Conservation (phyloP, 805 yeast species). For the Ogataea degrootiae region DNA sequence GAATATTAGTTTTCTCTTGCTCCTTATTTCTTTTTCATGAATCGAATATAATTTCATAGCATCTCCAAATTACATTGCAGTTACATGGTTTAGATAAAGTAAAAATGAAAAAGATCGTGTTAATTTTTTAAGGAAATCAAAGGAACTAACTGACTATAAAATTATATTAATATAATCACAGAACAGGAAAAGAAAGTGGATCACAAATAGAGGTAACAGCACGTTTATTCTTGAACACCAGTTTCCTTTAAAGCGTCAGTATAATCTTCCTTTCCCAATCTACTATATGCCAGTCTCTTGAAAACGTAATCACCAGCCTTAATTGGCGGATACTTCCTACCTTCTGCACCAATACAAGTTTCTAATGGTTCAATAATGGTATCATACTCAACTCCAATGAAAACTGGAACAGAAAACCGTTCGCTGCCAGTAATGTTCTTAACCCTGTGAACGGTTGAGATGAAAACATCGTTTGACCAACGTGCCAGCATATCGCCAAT, state of each 20-base stretch:
- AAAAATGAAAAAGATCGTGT: no score
- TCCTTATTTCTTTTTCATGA: no score
- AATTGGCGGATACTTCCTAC: constrained; percentile 10
- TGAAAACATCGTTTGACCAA: constrained; percentile 31
- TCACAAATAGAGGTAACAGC: no score
- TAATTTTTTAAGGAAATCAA: no score
- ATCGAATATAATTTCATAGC: no score
- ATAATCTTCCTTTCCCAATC: constrained; percentile 8
- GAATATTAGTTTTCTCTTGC: no score
- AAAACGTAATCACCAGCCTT: constrained; percentile 15
- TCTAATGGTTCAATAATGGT: constrained; percentile 17
- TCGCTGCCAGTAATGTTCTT: constrained; percentile 23
- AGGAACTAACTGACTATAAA: no score
- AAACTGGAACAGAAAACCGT: constrained; percentile 24
- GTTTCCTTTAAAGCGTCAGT: constrained; percentile 5
- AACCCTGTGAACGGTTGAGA: constrained; percentile 35
- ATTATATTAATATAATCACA: no score
- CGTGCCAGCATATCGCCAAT: constrained; percentile 33
- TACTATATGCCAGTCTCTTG: constrained; percentile 12
- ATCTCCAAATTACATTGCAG: no score
- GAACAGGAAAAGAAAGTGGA: no score
- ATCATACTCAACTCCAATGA: constrained; percentile 11
- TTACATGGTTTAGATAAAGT: no score
- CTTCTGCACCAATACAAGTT: constrained; percentile 15
- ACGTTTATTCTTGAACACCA: constrained; percentile 5